Evolutionary conservation across 441 rosid genomes (phyloP).

Genomic region (Metrosideros polymorpha): DNA sequence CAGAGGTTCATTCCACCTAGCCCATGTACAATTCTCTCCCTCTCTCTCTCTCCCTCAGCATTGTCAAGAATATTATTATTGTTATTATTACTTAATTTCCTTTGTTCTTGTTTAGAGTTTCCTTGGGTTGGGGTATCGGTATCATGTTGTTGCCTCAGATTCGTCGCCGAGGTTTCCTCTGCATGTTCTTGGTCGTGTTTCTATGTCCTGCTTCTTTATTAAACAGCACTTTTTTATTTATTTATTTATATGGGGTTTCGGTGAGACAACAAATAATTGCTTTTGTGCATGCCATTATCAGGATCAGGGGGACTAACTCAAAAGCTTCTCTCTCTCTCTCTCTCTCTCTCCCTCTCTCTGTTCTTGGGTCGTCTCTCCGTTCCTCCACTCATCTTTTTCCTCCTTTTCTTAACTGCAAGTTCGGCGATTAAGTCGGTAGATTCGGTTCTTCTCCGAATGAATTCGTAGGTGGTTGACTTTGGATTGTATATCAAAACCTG

Average conservation of each 20-base stretch:
- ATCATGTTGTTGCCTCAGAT: constrained; percentile 35
- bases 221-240: neutral
- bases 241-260: neutral
- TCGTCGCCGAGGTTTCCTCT: constrained; percentile 55
- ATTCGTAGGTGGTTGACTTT: neutral
- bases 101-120: neutral
- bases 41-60: neutral
- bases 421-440: neutral
- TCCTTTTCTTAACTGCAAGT: neutral
- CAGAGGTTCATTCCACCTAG: neutral
- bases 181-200: constrained; percentile 9
- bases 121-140: too few species aligned
- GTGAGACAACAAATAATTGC: neutral
- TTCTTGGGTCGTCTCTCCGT: neutral
- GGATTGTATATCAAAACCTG: neutral
- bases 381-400: neutral
- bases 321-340: neutral
- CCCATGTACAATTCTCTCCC: neutral
- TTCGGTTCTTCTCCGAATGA: neutral
- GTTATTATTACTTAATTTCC: neutral
- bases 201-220: neutral
- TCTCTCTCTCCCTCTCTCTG: neutral
- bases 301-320: neutral
- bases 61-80: neutral
- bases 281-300: neutral